Conservation (phyloP, 2,329 filamentous ascomycete species). For the Monosporascus sp. region DNA sequence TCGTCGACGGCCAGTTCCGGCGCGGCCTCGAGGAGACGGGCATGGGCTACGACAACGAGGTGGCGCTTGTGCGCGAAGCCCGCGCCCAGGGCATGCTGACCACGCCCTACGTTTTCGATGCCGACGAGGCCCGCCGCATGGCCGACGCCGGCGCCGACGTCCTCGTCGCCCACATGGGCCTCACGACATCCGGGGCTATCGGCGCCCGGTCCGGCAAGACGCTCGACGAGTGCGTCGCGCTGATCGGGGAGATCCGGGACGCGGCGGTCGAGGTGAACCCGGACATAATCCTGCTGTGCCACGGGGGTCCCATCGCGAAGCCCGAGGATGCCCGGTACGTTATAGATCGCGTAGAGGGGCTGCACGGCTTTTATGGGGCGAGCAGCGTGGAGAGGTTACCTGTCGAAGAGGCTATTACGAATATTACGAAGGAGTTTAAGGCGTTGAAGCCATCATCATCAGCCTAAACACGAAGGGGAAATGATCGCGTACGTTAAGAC, state of each 20-base stretch:
- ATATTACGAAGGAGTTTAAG: slow-evolving; percentile 32
- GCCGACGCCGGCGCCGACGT: slow-evolving; percentile 59
- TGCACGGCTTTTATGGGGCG: slow-evolving; percentile 69
- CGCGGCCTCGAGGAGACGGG: slow-evolving; percentile 65
- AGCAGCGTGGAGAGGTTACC: slow-evolving; percentile 66
- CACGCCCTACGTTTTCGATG: slow-evolving; percentile 64
- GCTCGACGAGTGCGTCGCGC: slow-evolving; percentile 57
- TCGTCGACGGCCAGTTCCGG: slow-evolving; percentile 63
- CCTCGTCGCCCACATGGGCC: slow-evolving; percentile 62
- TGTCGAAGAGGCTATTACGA: slow-evolving; percentile 59
- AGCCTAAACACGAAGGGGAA: neutral
- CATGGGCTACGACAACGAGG: slow-evolving; percentile 63
- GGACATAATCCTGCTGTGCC: slow-evolving; percentile 62
- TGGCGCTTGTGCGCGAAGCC: slow-evolving; percentile 60
- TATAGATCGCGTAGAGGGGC: slow-evolving; percentile 50
- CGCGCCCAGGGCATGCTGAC: slow-evolving; percentile 56
- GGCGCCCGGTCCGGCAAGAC: slow-evolving; percentile 56
- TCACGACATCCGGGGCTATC: slow-evolving; percentile 60
- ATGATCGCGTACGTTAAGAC: neutral
- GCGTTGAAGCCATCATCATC: neutral
- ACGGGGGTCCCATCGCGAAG: slow-evolving; percentile 62
- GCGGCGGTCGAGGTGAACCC: slow-evolving; percentile 48
- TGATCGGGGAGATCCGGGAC: slow-evolving; percentile 60
- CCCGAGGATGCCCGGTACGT: slow-evolving; percentile 60
- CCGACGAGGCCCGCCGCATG: slow-evolving; percentile 58